These are phyloP conservation scores for Aphanomyces euteiches DNA, from an alignment of 352 stramenopile genomes.

Conservation along the genomic window DNA sequence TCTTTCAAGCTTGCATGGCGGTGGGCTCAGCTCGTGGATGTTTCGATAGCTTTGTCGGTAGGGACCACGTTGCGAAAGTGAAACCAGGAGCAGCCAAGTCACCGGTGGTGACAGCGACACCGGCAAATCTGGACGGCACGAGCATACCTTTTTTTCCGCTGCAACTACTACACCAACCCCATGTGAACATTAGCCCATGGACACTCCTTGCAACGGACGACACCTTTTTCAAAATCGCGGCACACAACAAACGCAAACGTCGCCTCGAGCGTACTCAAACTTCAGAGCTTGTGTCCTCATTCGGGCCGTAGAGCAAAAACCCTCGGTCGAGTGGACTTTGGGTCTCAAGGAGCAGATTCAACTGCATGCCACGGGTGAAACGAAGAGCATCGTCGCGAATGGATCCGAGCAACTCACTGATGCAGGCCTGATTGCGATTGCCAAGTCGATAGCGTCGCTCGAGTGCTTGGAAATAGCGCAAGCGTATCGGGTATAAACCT, in stretches of 20 bases:
- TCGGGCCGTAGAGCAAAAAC: neutral
- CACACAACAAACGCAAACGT: conserved; percentile 53
- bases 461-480: conserved; percentile 55
- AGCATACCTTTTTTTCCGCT: conserved; percentile 39
- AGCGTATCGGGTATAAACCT: conserved; percentile 23
- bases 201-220: conserved; percentile 63
- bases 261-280: conserved; percentile 18
- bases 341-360: neutral
- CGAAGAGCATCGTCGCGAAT: conserved; percentile 47
- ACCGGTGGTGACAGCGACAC: neutral
- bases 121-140: neutral
- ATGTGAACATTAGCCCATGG: conserved; percentile 60
- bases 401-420: conserved; percentile 68
- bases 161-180: conserved; percentile 52
- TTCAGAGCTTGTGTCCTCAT: neutral
- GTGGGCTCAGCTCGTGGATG: neutral
- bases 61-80: neutral
- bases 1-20: conserved; percentile 19
- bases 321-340: neutral
- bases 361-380: conserved; percentile 7
- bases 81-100: neutral
- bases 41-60: neutral
- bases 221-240: conserved; percentile 56
- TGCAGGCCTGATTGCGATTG: conserved; percentile 47
- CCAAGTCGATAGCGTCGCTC: conserved; percentile 45